Evolutionary conservation across 345 rosid genomes (phyloP).

Genomic region (Eucalyptus paniculata): DNA sequence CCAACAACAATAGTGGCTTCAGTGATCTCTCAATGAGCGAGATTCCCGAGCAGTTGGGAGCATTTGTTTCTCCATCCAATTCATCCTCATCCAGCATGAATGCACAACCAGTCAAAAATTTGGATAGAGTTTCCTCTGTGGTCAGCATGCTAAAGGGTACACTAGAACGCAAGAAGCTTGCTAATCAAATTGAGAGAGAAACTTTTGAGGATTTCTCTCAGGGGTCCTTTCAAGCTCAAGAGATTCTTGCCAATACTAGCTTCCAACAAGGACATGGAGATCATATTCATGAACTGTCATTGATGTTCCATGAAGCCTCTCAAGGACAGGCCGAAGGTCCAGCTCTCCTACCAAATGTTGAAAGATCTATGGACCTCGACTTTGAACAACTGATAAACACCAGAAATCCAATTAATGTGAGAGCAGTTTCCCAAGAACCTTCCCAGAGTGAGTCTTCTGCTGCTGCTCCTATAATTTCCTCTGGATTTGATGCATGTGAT

Average conservation of each 20-base stretch:
- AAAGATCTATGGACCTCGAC: conserved; percentile 22
- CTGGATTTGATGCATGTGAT: conserved; percentile 47
- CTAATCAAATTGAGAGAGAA: conserved; percentile 26
- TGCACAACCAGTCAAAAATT: conserved; percentile 13
- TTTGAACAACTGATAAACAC: conserved; percentile 33
- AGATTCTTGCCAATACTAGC: conserved; percentile 1
- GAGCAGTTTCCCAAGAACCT: conserved; percentile 38
- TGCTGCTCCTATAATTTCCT: conserved; percentile 53
- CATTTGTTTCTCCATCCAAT: conserved; percentile 40
- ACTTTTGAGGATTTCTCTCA: conserved; percentile 17
- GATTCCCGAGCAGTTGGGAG: conserved; percentile 19
- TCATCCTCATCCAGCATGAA: conserved; percentile 43
- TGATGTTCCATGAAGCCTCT: conserved; percentile 8
- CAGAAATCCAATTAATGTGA: conserved; percentile 16
- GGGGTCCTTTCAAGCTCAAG: conserved; percentile 16
- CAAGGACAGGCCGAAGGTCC: conserved; percentile 7
- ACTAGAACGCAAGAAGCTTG: conserved; percentile 40
- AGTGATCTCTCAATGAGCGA: conserved; percentile 11
- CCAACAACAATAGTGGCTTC: conserved; percentile 16
- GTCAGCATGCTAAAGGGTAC: conserved; percentile 67
- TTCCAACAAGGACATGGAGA: conserved; percentile 13
- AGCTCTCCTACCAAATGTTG: conserved; percentile 7
- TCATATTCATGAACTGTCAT: conserved; percentile 12
- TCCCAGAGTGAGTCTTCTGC: conserved; percentile 68
- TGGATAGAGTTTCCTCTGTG: conserved; percentile 47